These are phyloP conservation scores for Epichloe bromicola DNA, from an alignment of 2,329 filamentous ascomycete genomes.

Conservation along the genomic window DNA sequence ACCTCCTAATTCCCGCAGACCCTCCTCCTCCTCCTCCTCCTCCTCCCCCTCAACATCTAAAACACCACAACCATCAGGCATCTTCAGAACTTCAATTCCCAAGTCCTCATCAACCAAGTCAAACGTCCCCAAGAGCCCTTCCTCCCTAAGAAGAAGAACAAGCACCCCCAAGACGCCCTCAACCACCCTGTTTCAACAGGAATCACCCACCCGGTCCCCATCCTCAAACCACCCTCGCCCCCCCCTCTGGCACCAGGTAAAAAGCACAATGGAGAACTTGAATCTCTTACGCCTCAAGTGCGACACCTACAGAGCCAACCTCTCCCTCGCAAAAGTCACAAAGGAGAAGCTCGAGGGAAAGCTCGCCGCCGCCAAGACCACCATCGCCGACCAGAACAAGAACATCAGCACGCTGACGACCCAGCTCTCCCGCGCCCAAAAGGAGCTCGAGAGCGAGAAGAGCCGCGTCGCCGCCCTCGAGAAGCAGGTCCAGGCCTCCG, in stretches of 20 bases:
- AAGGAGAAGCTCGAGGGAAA: background rate
- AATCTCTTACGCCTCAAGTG: background rate
- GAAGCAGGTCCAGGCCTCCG: background rate
- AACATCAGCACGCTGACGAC: background rate
- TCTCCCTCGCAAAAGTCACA: background rate
- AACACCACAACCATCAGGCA: background rate
- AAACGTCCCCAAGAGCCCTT: too few relatives aligned
- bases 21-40: too few relatives aligned
- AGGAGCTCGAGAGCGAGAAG: background rate
- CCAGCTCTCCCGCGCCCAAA: background rate
- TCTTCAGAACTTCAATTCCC: background rate
- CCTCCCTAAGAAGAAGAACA: too few relatives aligned
- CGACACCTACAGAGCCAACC: background rate
- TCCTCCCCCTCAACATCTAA: background rate
- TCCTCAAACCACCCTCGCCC: background rate
- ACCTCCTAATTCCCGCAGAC: background rate
- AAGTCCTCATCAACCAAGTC: background rate
- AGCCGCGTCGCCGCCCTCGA: background rate
- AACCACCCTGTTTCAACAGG: background rate
- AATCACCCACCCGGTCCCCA: background rate
- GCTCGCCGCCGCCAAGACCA: background rate
- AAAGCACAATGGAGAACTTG: background rate
- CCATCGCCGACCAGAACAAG: background rate
- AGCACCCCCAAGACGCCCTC: background rate
- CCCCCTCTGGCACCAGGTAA: background rate